Evolutionary conservation across 305 asterid genomes (phyloP).

Genomic region (Solanum hybrid): DNA sequence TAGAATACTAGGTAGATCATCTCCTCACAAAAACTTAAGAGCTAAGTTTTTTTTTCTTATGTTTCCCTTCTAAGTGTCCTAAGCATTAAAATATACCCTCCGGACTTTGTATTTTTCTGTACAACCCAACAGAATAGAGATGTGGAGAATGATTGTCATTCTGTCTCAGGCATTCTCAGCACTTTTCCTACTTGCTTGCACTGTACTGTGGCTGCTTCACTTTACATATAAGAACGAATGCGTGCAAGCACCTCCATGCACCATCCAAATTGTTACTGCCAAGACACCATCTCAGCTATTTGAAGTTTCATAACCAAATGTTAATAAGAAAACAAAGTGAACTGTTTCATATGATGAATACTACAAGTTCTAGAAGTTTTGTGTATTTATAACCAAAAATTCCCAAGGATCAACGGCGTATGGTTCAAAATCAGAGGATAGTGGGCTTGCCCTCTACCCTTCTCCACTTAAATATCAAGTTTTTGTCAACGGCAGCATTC

Average conservation of each 20-base stretch:
- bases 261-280: neutral
- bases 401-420: neutral
- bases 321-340: neutral
- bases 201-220: neutral
- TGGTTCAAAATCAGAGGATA: neutral
- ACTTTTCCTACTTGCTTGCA: neutral
- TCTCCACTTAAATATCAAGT: neutral
- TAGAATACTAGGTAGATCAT: neutral
- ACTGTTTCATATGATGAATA: neutral
- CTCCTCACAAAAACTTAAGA: neutral
- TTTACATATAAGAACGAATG: neutral
- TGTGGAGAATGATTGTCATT: neutral
- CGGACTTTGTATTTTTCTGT: neutral
- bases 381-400: too few species aligned
- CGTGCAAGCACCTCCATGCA: neutral
- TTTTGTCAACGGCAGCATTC: neutral
- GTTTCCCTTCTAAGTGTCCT: neutral
- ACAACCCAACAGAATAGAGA: neutral
- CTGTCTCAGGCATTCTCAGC: neutral
- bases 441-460: neutral
- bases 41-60: neutral
- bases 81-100: neutral
- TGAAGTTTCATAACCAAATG: neutral
- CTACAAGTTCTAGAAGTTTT: neutral
- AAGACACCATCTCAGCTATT: neutral